phyloP scores from a whole-genome alignment of 2,329 filamentous ascomycete genomes.

The Sporothrix brasiliensis region DNA sequence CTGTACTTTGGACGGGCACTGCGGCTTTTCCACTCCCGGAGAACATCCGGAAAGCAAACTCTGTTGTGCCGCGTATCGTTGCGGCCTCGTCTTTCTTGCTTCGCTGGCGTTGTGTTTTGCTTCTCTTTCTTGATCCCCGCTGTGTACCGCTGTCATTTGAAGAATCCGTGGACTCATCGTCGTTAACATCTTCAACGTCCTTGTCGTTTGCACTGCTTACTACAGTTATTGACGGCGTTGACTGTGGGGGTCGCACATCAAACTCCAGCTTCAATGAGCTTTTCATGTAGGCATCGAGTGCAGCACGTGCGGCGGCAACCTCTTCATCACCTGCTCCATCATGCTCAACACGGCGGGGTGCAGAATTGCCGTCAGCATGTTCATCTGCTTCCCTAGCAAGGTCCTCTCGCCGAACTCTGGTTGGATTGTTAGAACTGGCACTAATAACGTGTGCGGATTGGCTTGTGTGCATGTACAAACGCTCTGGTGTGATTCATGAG shows the following conservation, averaged over 20 bases:
- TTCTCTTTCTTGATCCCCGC: background rate
- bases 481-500: constrained; percentile 25
- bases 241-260: background rate
- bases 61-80: constrained; percentile 4
- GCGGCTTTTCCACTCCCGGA: constrained; percentile 23
- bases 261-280: constrained; percentile 24
- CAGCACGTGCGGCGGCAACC: constrained; percentile 28
- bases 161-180: background rate
- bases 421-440: background rate
- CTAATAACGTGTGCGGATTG: background rate
- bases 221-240: background rate
- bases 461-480: constrained; percentile 12
- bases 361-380: background rate
- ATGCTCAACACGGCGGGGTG: background rate
- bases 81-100: background rate
- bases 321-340: background rate
- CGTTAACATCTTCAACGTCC: background rate
- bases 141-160: constrained; percentile 13
- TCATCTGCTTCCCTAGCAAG: constrained; percentile 31
- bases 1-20: background rate
- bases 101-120: background rate
- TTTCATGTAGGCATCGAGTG: constrained; percentile 35
- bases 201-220: background rate
- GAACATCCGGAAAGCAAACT: constrained; percentile 36
- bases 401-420: constrained; percentile 34